These are phyloP conservation scores for Lotmaria passim DNA, from an alignment of 208 protist species.

Conservation along the genomic window DNA sequence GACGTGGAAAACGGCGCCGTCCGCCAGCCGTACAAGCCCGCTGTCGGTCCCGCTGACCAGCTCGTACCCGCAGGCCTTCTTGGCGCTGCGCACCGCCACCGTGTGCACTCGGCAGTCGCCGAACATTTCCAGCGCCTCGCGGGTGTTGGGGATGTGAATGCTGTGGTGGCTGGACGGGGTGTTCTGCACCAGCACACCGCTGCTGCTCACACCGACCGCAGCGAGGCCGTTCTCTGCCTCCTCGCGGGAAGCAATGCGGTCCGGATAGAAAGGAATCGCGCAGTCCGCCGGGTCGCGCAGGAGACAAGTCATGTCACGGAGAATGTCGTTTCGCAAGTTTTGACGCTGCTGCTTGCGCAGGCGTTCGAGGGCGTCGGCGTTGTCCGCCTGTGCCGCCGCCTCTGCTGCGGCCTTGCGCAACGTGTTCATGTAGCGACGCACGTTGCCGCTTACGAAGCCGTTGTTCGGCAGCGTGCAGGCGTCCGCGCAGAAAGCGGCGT, in stretches of 20 bases:
- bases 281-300: constrained; percentile 17
- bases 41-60: constrained; percentile 7
- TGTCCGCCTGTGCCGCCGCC: constrained; percentile 1
- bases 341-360: background rate
- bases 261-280: constrained; percentile 19
- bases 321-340: constrained; percentile 1
- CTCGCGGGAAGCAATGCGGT: constrained; percentile 17
- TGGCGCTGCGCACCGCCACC: constrained; percentile 25
- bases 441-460: constrained; percentile 27
- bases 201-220: background rate
- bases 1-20: constrained; percentile 16
- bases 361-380: background rate
- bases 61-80: constrained; percentile 19
- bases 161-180: background rate
- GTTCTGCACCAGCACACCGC: constrained; percentile 6
- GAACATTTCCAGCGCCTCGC: constrained; percentile 28
- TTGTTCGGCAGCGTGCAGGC: constrained; percentile 25
- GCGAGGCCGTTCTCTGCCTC: background rate
- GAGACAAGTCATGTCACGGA: constrained; percentile 12
- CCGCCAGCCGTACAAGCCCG: background rate
- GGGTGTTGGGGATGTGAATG: constrained; percentile 1
- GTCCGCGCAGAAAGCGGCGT: constrained; percentile 20
- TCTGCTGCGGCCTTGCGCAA: constrained; percentile 25
- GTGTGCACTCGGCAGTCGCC: constrained; percentile 34
- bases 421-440: constrained; percentile 23